Evolutionary conservation across 345 rosid species (phyloP), one percentile per base, ranked within the genome.

Genomic region (Eucalyptus erythrocorys): DNA sequence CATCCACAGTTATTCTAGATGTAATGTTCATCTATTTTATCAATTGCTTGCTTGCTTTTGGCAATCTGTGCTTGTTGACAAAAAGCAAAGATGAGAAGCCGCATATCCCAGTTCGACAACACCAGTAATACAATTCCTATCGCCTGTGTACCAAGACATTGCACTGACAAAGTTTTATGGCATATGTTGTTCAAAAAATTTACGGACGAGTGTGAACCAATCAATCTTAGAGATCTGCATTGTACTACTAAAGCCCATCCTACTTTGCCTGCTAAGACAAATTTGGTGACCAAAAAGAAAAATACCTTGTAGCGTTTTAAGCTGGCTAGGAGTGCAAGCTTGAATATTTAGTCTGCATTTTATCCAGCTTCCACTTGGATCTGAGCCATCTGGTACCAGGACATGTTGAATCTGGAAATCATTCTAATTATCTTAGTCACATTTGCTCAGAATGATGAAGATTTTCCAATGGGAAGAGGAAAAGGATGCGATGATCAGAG

Each of bases 281-380:
- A 47, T 49, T 57, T 87, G 71, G 71, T 45, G 42, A 45, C 21
- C 21, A 57, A 88, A 80, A 40, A 66, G n/a, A 88, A 86, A 10
- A 87, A 84, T 93, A 97, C 99, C 99, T 37, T 95, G 95, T 59
- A 97, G 88, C 66, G 92, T 90, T 90, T 94, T 91, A 66, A 94
- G 89, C 91, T 96, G 97, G 89, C 88, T 87, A 86, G 91, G 92
- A 91, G 90, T 90, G 92, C 99, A 97, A 90, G 93, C 92, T 47
- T 86, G 88, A 88, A 96, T 89, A 89, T 90, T 94, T 92, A 94
- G 88, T 91, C 94, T 94, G 94, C 99, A 97, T 86, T 89, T 93
- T 86, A 85, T 89, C 99, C 98, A 97, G 89, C 90, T 43, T 88
- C 91, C 89, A 87, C 61, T 88, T 88, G 93, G 93, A 93, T 96